phyloP scores from a whole-genome alignment of 768 basidiomycete species.

The Rhodotorula toruloides region DNA sequence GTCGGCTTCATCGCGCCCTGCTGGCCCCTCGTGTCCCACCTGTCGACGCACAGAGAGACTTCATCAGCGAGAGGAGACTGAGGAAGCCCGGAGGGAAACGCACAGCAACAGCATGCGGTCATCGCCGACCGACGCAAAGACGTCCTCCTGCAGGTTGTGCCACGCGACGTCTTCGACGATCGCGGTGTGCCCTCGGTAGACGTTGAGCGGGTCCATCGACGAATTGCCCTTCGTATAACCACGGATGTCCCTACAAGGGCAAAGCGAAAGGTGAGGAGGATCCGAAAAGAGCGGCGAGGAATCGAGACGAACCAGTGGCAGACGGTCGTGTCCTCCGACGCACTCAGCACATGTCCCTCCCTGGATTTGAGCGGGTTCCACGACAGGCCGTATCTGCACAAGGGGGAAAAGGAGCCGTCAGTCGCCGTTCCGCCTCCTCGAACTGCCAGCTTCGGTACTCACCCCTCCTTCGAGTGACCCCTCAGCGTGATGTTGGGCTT shows the following conservation, averaged over 20 bases:
- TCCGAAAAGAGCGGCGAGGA: neutral
- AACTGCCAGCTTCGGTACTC: slow-evolving; percentile 45
- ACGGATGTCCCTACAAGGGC: slow-evolving; percentile 71
- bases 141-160: slow-evolving; percentile 72
- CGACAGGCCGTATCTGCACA: slow-evolving; percentile 73
- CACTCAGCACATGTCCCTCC: slow-evolving; percentile 76
- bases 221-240: slow-evolving; percentile 70
- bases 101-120: slow-evolving; percentile 91
- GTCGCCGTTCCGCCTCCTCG: neutral
- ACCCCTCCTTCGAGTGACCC: slow-evolving; percentile 93
- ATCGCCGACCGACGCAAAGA: slow-evolving; percentile 93
- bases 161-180: slow-evolving; percentile 99
- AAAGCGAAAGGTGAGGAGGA: neutral
- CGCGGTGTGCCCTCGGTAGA: slow-evolving; percentile 82
- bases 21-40: slow-evolving; percentile 85
- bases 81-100: slow-evolving; percentile 48
- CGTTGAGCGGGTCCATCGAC: slow-evolving; percentile 73
- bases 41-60: slow-evolving; percentile 43
- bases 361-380: slow-evolving; percentile 72
- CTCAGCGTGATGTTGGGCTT: slow-evolving; percentile 85
- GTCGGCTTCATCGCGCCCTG: slow-evolving; percentile 54
- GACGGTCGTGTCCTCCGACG: slow-evolving; percentile 91
- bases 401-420: accelerated
- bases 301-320: slow-evolving; percentile 69
- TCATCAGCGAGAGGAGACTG: slow-evolving; percentile 1